These are phyloP conservation scores for thale cress (Arabidopsis thaliana) DNA, from an alignment of 345 rosid genomes.

Conservation along the genomic window TAIR10.1 NC_003070.9:24497501-24498000, in stretches of 20 bases:
- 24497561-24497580: not conserved
- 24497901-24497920: conserved; percentile 1
- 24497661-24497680: conserved; percentile 9
- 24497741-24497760: conserved; percentile 8
- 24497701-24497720: not conserved
- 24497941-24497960: not conserved
- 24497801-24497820: not conserved
- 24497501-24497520: not conserved
- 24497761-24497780: not conserved
- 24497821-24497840: not conserved
- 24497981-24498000: conserved; percentile 7
- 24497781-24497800: not conserved
- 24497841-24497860: not conserved
- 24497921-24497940: conserved; percentile 18
- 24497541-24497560: not conserved
- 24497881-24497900: not conserved
- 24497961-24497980: not conserved
- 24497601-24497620: conserved; percentile 8
- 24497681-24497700: not conserved
- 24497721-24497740: conserved; percentile 19
- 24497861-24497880: not conserved
- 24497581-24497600: conserved; percentile 6
- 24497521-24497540: not conserved
- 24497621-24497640: not conserved
- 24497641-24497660: not conserved